These are phyloP conservation scores for Halophytophthora polymorphica DNA, from an alignment of 352 stramenopile species.

Conservation along the genomic window DNA sequence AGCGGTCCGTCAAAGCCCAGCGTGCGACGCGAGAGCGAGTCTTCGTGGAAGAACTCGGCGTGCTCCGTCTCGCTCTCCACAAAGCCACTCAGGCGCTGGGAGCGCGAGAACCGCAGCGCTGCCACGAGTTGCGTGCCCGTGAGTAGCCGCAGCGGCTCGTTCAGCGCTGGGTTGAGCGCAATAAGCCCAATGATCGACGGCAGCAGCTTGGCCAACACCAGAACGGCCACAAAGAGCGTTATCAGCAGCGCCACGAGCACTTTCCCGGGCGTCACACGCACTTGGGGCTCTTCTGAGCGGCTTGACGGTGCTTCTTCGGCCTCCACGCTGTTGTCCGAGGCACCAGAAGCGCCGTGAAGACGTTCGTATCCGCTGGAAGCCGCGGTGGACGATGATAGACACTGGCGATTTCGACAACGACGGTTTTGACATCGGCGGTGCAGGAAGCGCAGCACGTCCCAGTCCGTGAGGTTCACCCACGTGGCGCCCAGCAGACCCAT, in stretches of 20 bases:
- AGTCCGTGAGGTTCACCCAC: conserved; percentile 58
- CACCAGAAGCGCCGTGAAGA: conserved; percentile 13
- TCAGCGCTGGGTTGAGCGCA: conserved; percentile 53
- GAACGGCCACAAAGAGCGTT: conserved; percentile 18
- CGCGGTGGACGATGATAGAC: conserved; percentile 5
- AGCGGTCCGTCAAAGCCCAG: conserved; percentile 43
- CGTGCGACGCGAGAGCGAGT: conserved; percentile 49
- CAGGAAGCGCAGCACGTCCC: conserved; percentile 37
- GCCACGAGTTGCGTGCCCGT: conserved; percentile 22
- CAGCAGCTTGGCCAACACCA: conserved; percentile 26
- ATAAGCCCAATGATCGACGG: conserved; percentile 53
- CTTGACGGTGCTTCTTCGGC: conserved; percentile 17
- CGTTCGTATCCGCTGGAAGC: conserved; percentile 12
- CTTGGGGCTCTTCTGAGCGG: background rate
- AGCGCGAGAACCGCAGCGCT: conserved; percentile 6
- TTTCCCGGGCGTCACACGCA: conserved; percentile 20
- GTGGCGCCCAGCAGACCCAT: conserved; percentile 35
- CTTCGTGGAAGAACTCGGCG: conserved; percentile 28
- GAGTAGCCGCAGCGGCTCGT: conserved; percentile 36
- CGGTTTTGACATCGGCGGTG: conserved; percentile 17
- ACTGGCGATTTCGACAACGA: conserved; percentile 1
- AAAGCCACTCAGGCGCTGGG: conserved; percentile 30
- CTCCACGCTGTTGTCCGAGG: conserved; percentile 16
- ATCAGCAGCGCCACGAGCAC: conserved; percentile 20
- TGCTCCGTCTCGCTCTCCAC: conserved; percentile 49